Base-by-base conservation (phyloP, 2,329 filamentous ascomycete genomes). In the Fusarium globosum region DNA sequence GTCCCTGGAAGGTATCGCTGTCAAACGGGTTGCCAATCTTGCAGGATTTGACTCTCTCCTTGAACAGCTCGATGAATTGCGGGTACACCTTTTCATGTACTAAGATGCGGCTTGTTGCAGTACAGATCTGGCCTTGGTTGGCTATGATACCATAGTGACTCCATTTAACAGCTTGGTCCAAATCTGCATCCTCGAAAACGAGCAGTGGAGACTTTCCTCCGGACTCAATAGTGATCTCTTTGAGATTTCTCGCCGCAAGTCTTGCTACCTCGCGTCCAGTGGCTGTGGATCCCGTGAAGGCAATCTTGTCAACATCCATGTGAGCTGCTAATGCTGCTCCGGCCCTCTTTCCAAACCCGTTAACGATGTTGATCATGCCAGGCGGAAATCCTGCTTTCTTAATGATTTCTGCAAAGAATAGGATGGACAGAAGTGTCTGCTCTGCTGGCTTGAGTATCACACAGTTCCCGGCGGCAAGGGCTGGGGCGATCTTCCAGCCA, bases 341-440 rank as follows among this genome's bases (percentile, higher is more conserved):
- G 0, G 92, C 91, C 49, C 90, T 90, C 35, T 85, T 86, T 26
- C 93, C 93, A 61, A 89, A 86, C 1, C 93, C 93, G 68, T 94
- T 94, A 62, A 94, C 80, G 64, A 95, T 88, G 80, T 95, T 95
- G 74, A 95, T 82, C 10, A 95, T 93, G 41, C 93, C 93, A 1
- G 93, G 89, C 7, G 93, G 93, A 78, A 95, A 95, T 0, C 93
- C 93, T 14, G 92, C 92, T 77, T 94, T 87, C 69, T 89, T 89
- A 72, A 95, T 86, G 36, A 95, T 84, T 7, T 86, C 89, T 3
- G 88, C 93, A 6, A 95, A 83, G 73, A 90, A 89, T 3, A 92
- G 81, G 78, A 90, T 89, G 16, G 88, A 91, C 8, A 92, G 84
- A 7, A 91, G 91, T 0, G 90, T 92, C 81, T 92, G 90, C 78